Evolutionary conservation across 192 early-diverging fungal genomes (phyloP).

Genomic region (Spizellomyces punctatus): DNA sequence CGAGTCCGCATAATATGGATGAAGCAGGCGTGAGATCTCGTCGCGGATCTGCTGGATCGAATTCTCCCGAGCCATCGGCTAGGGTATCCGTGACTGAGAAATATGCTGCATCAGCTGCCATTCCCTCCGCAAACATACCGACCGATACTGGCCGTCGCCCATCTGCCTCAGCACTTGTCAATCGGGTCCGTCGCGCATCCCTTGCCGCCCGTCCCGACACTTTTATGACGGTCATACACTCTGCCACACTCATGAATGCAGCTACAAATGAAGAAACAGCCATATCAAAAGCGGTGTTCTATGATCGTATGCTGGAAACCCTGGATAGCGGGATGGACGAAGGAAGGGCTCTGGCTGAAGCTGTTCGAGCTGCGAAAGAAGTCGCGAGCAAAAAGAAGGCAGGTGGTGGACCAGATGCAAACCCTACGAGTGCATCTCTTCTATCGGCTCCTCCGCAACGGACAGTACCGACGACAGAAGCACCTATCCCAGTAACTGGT

Average conservation of each 20-base stretch:
- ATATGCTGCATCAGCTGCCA: too few relatives aligned
- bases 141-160: too few relatives aligned
- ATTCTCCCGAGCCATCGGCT: too few relatives aligned
- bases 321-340: constrained; percentile 21
- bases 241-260: constrained; percentile 30
- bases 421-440: background rate
- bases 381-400: background rate
- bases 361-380: constrained; percentile 16
- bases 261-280: constrained; percentile 28
- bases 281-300: constrained; percentile 29
- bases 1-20: too few relatives aligned
- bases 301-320: constrained; percentile 25
- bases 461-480: background rate
- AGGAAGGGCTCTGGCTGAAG: constrained; percentile 13
- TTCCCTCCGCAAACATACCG: too few relatives aligned
- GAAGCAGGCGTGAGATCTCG: too few relatives aligned
- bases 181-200: background rate
- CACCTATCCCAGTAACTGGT: background rate
- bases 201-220: constrained; percentile 11
- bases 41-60: too few relatives aligned
- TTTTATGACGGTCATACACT: constrained; percentile 29
- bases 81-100: too few relatives aligned
- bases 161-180: too few relatives aligned
- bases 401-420: background rate
- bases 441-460: background rate